phyloP scores from a whole-genome alignment of 2,329 filamentous ascomycete species.

The Phyllosticta citriasiana region DNA sequence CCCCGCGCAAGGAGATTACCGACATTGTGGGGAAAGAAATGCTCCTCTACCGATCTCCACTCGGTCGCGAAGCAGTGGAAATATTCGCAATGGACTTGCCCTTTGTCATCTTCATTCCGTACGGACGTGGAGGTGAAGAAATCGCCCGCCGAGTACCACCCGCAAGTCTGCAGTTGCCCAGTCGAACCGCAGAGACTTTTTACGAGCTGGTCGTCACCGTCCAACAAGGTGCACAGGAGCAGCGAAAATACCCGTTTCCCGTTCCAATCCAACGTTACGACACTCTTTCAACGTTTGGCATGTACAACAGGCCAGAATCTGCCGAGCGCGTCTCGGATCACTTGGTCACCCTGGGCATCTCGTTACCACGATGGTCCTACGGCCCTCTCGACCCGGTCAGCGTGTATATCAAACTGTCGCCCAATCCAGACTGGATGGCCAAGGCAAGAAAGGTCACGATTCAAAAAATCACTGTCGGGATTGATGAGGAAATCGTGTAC shows the following conservation, averaged over 20 bases:
- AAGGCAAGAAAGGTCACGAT: constrained; percentile 91
- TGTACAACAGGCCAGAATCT: constrained; percentile 95
- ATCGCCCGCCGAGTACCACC: constrained; percentile 82
- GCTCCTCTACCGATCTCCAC: constrained; percentile 75
- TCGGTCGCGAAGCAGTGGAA: constrained; percentile 75
- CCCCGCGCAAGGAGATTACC: constrained; percentile 78
- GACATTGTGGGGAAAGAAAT: constrained; percentile 96
- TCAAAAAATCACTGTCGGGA: constrained; percentile 82
- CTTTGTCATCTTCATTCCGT: constrained; percentile 95
- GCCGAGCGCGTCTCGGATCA: constrained; percentile 81
- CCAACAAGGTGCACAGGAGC: constrained; percentile 76
- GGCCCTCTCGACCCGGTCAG: constrained; percentile 90
- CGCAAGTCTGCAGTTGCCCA: constrained; percentile 80
- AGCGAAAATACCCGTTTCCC: constrained; percentile 85
- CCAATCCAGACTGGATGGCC: constrained; percentile 81
- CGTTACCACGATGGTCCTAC: constrained; percentile 90
- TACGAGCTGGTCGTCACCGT: constrained; percentile 96
- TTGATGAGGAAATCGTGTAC: constrained; percentile 98
- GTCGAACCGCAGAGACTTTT: constrained; percentile 89
- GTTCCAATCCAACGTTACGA: constrained; percentile 90
- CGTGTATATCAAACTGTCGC: constrained; percentile 88
- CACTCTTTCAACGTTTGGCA: constrained; percentile 94
- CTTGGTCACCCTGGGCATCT: constrained; percentile 82
- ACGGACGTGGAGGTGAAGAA: constrained; percentile 82
- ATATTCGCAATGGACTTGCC: constrained; percentile 94